phyloP scores from a whole-genome alignment of 2,329 filamentous ascomycete genomes.

The Diaporthe amygdali region DNA sequence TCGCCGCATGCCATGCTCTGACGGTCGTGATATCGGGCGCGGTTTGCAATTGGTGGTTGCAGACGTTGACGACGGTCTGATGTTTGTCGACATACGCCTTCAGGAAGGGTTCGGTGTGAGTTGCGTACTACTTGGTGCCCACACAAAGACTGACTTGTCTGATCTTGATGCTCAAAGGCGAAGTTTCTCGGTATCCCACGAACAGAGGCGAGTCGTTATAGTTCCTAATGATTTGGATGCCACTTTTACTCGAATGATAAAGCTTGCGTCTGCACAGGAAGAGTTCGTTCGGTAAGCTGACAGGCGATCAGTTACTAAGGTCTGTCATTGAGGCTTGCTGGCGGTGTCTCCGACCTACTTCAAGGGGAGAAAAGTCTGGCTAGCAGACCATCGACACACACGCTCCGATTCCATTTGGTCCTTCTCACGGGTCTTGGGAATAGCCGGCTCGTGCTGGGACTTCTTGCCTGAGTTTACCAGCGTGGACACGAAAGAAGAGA shows the following conservation, averaged over 20 bases:
- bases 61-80: background rate
- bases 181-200: background rate
- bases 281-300: constrained; percentile 4
- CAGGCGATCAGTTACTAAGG: background rate
- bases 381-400: background rate
- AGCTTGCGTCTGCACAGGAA: background rate
- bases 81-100: background rate
- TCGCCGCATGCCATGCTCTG: background rate
- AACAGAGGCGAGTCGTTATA: background rate
- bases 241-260: background rate
- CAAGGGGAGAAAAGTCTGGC: background rate
- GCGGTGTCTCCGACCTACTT: background rate
- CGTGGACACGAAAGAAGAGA: background rate
- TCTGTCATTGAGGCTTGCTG: too few species aligned
- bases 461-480: background rate
- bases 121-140: constrained; percentile 10
- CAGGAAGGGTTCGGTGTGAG: background rate
- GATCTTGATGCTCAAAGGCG: background rate
- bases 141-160: background rate
- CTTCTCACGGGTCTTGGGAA: background rate
- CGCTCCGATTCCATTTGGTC: background rate
- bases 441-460: too few species aligned
- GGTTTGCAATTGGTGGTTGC: background rate
- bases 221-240: background rate
- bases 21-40: background rate